phyloP scores from a whole-genome alignment of 106 monocot genomes.

The Acorus calamus region DNA sequence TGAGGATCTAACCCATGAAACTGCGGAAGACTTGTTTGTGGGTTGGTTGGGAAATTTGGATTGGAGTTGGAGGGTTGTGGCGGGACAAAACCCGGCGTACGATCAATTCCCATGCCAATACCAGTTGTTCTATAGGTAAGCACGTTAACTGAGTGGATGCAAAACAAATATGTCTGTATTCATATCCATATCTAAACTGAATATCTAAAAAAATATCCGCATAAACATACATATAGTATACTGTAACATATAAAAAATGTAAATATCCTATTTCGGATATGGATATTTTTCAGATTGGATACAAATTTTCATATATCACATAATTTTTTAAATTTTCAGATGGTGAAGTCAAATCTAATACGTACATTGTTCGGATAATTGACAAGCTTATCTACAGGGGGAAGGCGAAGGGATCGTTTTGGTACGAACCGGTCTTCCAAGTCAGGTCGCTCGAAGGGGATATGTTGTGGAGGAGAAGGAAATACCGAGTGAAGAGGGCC shows the following conservation, averaged over 20 bases:
- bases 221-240: no score
- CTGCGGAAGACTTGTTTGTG: conserved; percentile 87
- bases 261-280: no score
- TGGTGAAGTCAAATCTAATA: no score
- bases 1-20: conserved; percentile 54
- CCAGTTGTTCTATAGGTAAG: conserved; percentile 37
- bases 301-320: no score
- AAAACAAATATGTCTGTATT: no score
- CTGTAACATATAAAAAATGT: no score
- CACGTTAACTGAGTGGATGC: no score
- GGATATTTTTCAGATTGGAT: no score
- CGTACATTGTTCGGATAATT: no score
- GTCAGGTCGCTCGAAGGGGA: conserved; percentile 64
- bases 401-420: conserved; percentile 64
- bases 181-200: no score
- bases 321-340: no score
- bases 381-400: conserved; percentile 39
- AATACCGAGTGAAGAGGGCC: conserved; percentile 54
- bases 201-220: no score
- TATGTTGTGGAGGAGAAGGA: conserved; percentile 66
- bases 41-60: conserved; percentile 73
- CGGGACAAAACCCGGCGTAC: conserved; percentile 91
- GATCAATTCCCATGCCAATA: conserved; percentile 95
- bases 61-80: conserved; percentile 89
- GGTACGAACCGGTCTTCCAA: conserved; percentile 94